A percentile compares a stretch with the other conserved stretches of the same genome.
These are phyloP conservation scores for Russula ochroleuca DNA, from an alignment of 768 basidiomycete genomes.

Conservation along the genomic window DNA sequence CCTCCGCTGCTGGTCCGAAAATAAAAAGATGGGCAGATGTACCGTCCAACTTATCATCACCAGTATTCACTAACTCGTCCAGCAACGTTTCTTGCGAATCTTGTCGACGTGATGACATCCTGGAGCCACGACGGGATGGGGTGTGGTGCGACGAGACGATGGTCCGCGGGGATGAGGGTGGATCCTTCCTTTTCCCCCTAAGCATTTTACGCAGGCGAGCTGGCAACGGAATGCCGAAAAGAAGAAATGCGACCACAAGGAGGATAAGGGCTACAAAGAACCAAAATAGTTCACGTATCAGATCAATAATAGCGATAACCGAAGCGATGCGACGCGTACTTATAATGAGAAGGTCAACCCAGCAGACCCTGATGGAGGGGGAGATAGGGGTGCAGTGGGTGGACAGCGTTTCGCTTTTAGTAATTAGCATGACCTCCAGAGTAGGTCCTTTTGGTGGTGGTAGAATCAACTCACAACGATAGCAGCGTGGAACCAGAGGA, in stretches of 20 bases:
- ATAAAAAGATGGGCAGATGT: not conserved
- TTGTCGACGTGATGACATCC: constrained; percentile 7
- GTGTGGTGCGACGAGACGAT: not conserved
- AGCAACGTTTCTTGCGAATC: constrained; percentile 13
- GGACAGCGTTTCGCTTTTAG: constrained; percentile 8
- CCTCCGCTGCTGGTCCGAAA: not conserved
- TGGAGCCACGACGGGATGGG: not conserved
- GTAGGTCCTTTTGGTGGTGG: not conserved
- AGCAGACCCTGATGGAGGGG: constrained; percentile 19
- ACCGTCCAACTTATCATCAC: constrained; percentile 13
- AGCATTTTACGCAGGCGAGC: constrained; percentile 22
- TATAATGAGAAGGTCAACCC: constrained; percentile 27
- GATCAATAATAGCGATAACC: not conserved
- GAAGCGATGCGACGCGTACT: constrained; percentile 21
- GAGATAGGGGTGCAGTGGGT: constrained; percentile 17
- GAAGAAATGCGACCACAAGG: constrained; percentile 26
- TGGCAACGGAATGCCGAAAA: constrained; percentile 30
- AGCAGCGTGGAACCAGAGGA: not conserved
- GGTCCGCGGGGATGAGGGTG: not conserved
- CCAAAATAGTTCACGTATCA: constrained; percentile 4
- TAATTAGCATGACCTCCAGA: not conserved
- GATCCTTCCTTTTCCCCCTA: constrained; percentile 2
- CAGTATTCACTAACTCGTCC: not conserved
- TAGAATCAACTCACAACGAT: constrained; percentile 1
- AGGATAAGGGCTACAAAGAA: constrained; percentile 25